Conservation (phyloP, 1,284 basidiomycete species). For the Coniferiporia sulphurascens region DNA sequence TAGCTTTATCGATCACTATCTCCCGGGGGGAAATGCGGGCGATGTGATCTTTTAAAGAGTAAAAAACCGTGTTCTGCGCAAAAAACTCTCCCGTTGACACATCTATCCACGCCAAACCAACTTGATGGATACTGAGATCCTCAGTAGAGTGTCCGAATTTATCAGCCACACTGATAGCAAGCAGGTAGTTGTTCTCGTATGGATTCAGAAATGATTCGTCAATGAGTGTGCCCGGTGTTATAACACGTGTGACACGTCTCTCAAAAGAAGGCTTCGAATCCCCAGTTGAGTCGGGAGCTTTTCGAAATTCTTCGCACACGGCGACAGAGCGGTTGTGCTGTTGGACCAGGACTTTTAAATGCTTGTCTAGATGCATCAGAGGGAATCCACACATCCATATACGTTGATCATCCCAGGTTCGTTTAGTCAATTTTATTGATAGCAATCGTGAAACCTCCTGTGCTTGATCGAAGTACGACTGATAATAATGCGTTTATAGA, state of each 20-base stretch:
- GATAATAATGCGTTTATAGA: not conserved
- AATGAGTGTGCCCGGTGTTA: constrained; percentile 90
- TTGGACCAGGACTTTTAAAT: constrained; percentile 82
- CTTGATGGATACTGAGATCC: constrained; percentile 8
- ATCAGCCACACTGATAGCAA: constrained; percentile 47
- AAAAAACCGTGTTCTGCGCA: constrained; percentile 54
- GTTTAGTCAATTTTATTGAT: constrained; percentile 75
- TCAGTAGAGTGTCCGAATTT: not conserved
- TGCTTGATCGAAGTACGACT: constrained; percentile 96
- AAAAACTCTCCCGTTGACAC: constrained; percentile 95
- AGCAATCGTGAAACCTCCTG: constrained; percentile 70
- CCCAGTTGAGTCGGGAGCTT: constrained; percentile 26
- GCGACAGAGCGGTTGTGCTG: constrained; percentile 81
- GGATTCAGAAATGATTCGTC: constrained; percentile 85
- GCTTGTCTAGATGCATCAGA: constrained; percentile 76
- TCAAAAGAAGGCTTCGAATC: constrained; percentile 55
- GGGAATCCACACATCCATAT: constrained; percentile 90
- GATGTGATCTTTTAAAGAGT: constrained; percentile 76
- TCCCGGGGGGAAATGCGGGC: constrained; percentile 79
- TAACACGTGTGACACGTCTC: constrained; percentile 76
- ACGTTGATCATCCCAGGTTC: constrained; percentile 63
- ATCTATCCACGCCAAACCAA: constrained; percentile 88
- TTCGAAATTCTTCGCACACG: constrained; percentile 85
- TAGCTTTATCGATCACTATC: constrained; percentile 59
- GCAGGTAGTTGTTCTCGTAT: constrained; percentile 84